These are phyloP conservation scores for Penicillium egyptiacum DNA, from an alignment of 495 filamentous ascomycete genomes.

Conservation along the genomic window DNA sequence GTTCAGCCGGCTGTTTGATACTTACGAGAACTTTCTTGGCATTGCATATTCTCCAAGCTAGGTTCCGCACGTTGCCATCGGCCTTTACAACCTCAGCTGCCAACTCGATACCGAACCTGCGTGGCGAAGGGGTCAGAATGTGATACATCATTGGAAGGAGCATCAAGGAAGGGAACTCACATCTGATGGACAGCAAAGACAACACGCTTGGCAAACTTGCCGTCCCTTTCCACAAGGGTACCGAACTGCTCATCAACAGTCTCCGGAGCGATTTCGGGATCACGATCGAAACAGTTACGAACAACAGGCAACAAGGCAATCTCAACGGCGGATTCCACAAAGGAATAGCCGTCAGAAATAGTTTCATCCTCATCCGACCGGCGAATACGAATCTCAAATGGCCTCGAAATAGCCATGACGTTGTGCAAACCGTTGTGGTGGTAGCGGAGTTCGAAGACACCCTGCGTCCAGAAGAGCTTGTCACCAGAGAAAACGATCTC, in stretches of 20 bases:
- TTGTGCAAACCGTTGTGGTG: constrained; percentile 93
- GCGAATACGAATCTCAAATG: constrained; percentile 84
- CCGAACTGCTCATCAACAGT: constrained; percentile 82
- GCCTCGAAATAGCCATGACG: constrained; percentile 93
- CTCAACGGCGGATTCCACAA: constrained; percentile 63
- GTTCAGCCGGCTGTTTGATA: constrained; percentile 9
- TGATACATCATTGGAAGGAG: neutral
- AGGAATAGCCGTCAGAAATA: constrained; percentile 48
- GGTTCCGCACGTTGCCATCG: constrained; percentile 86
- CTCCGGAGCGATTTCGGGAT: constrained; percentile 86
- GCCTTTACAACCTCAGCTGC: constrained; percentile 89
- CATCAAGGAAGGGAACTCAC: constrained; percentile 39
- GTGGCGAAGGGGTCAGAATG: constrained; percentile 12
- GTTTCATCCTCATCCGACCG: constrained; percentile 70
- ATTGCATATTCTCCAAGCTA: constrained; percentile 94
- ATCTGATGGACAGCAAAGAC: constrained; percentile 95
- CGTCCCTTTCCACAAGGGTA: constrained; percentile 74
- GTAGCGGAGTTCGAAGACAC: constrained; percentile 94
- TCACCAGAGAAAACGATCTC: constrained; percentile 89
- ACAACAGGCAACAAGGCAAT: constrained; percentile 76
- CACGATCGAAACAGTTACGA: constrained; percentile 86
- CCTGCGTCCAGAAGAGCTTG: constrained; percentile 96
- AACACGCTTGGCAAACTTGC: constrained; percentile 83
- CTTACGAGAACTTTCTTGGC: constrained; percentile 92
- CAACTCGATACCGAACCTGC: constrained; percentile 88